phyloP scores from a whole-genome alignment of 2,329 filamentous ascomycete genomes.

The Sporothrix luriei region DNA sequence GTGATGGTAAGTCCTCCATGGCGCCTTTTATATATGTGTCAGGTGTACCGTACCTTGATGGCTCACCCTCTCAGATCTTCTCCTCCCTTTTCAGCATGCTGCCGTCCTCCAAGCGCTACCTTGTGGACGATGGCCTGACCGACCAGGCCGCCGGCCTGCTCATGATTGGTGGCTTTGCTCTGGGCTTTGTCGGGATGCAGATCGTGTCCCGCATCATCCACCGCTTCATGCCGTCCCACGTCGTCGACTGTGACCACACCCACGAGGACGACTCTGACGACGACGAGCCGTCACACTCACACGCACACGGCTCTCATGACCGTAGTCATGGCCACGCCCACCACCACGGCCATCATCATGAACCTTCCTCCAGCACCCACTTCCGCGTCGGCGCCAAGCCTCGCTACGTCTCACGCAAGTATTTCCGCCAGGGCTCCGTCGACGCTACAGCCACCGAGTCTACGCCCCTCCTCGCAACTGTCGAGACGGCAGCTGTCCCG shows the following conservation, averaged over 20 bases:
- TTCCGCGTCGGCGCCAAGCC: neutral
- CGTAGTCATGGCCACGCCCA: constrained; percentile 30
- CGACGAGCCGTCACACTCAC: constrained; percentile 36
- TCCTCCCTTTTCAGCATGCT: constrained; percentile 92
- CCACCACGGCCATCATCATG: constrained; percentile 19
- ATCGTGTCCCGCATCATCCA: constrained; percentile 72
- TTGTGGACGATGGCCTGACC: constrained; percentile 68
- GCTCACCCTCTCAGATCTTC: constrained; percentile 66
- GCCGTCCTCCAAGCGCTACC: constrained; percentile 78
- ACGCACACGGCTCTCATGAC: constrained; percentile 17
- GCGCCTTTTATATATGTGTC: constrained; percentile 26
- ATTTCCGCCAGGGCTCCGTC: neutral
- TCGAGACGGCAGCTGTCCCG: constrained; percentile 31
- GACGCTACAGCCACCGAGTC: constrained; percentile 46
- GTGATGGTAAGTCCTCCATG: constrained; percentile 72
- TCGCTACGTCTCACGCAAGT: constrained; percentile 24
- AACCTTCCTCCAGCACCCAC: neutral
- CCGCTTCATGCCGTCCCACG: constrained; percentile 72
- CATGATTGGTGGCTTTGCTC: constrained; percentile 69
- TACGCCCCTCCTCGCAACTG: constrained; percentile 52
- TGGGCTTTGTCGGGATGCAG: constrained; percentile 75
- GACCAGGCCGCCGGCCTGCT: constrained; percentile 68
- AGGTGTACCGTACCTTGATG: neutral
- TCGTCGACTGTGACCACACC: constrained; percentile 77
- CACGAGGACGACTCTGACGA: constrained; percentile 55